These are phyloP conservation scores for Backusella psychrophila DNA, from an alignment of 192 early-diverging fungal species.

Conservation along the genomic window DNA sequence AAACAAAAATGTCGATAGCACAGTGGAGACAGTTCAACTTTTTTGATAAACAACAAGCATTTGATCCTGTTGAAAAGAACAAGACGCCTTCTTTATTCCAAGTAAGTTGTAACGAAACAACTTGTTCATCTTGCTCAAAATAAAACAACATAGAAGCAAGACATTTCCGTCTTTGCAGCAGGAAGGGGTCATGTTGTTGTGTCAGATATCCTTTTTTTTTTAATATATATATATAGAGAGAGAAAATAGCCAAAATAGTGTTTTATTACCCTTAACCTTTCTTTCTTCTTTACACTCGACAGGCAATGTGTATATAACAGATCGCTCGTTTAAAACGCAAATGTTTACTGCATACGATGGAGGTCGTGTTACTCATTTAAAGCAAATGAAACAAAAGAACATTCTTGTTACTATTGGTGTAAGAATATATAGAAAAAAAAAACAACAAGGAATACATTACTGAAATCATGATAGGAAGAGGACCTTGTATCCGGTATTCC, in stretches of 20 bases:
- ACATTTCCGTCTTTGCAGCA: conserved; percentile 12
- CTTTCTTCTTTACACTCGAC: conserved; percentile 36
- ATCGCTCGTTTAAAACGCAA: conserved; percentile 58
- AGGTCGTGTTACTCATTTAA: conserved; percentile 78
- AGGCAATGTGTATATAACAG: conserved; percentile 65
- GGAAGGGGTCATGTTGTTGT: conserved; percentile 10
- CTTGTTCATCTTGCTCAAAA: not conserved
- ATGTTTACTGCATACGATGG: conserved; percentile 62
- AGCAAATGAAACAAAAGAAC: conserved; percentile 75
- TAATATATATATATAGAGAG: too few relatives aligned
- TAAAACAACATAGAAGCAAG: conserved; percentile 13
- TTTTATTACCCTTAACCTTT: conserved; percentile 3
- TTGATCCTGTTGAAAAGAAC: conserved; percentile 52
- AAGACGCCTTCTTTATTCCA: conserved; percentile 58
- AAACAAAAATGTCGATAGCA: conserved; percentile 29
- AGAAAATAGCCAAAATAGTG: too few relatives aligned
- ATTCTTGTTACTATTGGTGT: conserved; percentile 79
- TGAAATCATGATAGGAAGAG: conserved; percentile 42
- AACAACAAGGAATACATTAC: not conserved
- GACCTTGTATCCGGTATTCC: conserved; percentile 45
- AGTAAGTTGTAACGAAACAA: not conserved
- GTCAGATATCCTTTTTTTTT: conserved; percentile 20
- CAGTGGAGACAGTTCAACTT: conserved; percentile 76
- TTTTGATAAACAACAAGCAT: conserved; percentile 65
- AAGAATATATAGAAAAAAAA: conserved; percentile 31